Conservation (phyloP, 441 rosid genomes). For the Adansonia rubrostipa region DNA sequence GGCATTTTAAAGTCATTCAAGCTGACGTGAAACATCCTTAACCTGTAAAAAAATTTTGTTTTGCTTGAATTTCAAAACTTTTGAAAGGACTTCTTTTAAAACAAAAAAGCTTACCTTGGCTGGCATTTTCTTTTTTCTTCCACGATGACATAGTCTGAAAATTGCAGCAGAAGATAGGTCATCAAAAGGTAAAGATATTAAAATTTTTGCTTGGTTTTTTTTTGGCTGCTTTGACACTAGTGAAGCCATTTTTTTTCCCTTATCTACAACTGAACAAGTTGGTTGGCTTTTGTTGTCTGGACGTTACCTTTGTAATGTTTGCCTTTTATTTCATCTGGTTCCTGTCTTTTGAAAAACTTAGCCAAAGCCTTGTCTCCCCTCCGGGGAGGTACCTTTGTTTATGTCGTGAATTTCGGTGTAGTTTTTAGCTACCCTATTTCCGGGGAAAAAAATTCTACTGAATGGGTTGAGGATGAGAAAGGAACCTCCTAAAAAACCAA, state of each 20-base stretch:
- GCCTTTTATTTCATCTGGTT: no score
- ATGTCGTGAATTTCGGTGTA: neutral
- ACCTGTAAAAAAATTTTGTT: neutral
- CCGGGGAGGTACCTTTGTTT: neutral
- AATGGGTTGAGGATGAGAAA: neutral
- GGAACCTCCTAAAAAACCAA: no score
- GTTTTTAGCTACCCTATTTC: neutral
- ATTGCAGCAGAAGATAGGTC: constrained; percentile 12
- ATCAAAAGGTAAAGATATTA: neutral
- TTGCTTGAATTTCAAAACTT: neutral
- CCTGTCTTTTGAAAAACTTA: no score
- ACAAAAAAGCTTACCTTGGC: neutral
- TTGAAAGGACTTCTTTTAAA: neutral
- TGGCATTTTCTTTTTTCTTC: neutral
- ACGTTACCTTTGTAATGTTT: neutral
- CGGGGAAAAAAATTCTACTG: neutral
- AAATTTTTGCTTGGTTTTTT: neutral
- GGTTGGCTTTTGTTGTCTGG: constrained; percentile 12
- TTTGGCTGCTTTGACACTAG: constrained; percentile 4
- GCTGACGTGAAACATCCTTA: constrained; percentile 11
- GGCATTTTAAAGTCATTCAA: neutral
- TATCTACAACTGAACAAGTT: neutral
- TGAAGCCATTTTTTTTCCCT: neutral
- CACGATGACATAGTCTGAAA: constrained; percentile 21
- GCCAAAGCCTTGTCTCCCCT: no score